Evolutionary conservation across 2,329 filamentous ascomycete species (phyloP), one percentile per base, ranked within the genome.

Genomic region (Paraconiothyrium brasiliense): DNA sequence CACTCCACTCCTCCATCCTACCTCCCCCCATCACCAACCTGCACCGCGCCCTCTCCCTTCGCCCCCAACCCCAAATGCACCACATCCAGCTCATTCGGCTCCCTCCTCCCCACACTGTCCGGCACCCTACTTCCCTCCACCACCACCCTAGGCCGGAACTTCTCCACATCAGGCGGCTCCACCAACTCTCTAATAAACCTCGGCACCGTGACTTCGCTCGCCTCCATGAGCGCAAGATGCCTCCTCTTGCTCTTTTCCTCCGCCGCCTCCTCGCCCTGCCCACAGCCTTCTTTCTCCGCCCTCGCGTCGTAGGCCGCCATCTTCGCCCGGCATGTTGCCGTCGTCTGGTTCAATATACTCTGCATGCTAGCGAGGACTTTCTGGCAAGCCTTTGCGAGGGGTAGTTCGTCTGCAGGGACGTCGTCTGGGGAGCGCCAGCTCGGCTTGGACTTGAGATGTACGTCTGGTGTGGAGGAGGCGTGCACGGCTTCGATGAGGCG

Each of bases 331-430:
- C 93, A 92, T 67, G 86, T 87, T 63, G 84, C 83, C 68, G 88
- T 85, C 7, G 90, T 92, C 76, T 86, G 86, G 67, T 84, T 83
- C 48, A 99, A 82, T 43, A 98, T 89, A 69, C 90, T 88, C 75
- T 97, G 92, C 94, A 99, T 98, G 74, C 91, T 95, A 9, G 92
- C 93, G 30, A 98, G 81, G 5, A 97, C 94, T 82, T 91, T 95
- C 80, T 95, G 92, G 1, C 90, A 88, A 0, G 95, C 93, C 64
- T 85, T 87, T 0, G 94, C 94, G 11, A 99, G 86, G 3, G 95
- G 95, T 54, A 98, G 81, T 5, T 95, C 89, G 11, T 85, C 82
- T 1, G 91, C 84, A 0, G 80, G 70, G 0, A 97, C 90, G 11
- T 84, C 82, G 73, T 98, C 93, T 0, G 86, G 86, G 63, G 90